Base-by-base conservation (phyloP, 441 rosid genomes). In the Codiaeum variegatum region DNA sequence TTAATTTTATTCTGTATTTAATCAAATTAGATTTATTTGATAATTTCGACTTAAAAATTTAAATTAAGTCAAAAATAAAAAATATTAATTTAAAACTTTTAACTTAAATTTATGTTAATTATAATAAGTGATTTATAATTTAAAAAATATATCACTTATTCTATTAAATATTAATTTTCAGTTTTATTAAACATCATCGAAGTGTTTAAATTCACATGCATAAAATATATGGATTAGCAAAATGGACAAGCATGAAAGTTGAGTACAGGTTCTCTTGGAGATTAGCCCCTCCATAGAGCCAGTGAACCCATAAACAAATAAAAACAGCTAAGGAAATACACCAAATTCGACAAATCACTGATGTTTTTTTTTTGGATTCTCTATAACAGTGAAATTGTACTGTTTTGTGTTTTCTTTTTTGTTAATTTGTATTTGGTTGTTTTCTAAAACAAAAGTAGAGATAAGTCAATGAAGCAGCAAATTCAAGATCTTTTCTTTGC, bases 271-370 rank as follows among this genome's bases (percentile, higher is more conserved):
- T 76, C 77, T 77, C 55, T n/a, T n/a, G 82, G 78, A 70, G 54
- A 75, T 18, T 59, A 81, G 73, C 67, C 73, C 73, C 64, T 15
- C 52, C 79, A 66, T 80, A 60, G 84, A 84, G 83, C 83, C 83
- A 80, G 87, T 74, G 85, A 81, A 73, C 60, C 69, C 70, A 51
- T 26, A n/a, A 68, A 73, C 72, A 66, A 67, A n/a, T n/a, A n/a
- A 60, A 49, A 82, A 76, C 78, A 72, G 73, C 66, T 64, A 68
- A 66, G 70, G 70, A 71, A 78, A 46, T 74, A 73, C 84, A 83
- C 70, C 82, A 75, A 70, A 70, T 71, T 79, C 81, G 85, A 84
- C 88, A 83, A 84, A 80, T 62, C 72, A 75, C 68, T 70, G 29
- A 32, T 70, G 26, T 34, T 68, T 28, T 13, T 47, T 36, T 47